Evolutionary conservation across 257 asterid genomes (phyloP), one percentile per base, ranked within the genome.

Genomic region (Ilex aquifolium): DNA sequence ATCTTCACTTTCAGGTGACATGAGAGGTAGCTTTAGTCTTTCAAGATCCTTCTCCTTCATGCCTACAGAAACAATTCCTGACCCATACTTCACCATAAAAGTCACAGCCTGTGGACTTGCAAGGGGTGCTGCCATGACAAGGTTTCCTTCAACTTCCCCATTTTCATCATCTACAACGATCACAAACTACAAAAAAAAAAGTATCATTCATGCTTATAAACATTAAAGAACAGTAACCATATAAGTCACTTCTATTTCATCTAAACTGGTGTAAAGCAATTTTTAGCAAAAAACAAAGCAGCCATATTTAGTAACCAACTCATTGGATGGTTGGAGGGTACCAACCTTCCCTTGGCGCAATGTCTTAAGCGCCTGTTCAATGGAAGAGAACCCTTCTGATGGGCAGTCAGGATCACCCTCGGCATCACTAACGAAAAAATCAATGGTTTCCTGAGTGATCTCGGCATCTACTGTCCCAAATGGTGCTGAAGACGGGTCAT

Each of bases 401-500:
- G 98, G 98, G 70, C 91, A 69, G 73, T 88, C 96, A 31, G 98
- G 98, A 72, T 91, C 96, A 17, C 91, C 96, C 46, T 91, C 87
- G 0, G 98, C 88, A 67, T 91, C 98, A 62, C 98, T 88, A 5
- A 84, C 94, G 57, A 88, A 91, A 86, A 91, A 91, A 81, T 81
- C 89, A 44, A 69, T 55, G 40, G 86, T 82, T 70, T 85, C 95
- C 6, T 77, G 88, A 30, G 89, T 82, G n/a, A 82, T 84, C 60
- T 84, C 90, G 32, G 86, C 94, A 67, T 83, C 79, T 16, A 78
- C 44, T 21, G 87, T 76, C 27, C 56, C 74, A 56, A 79, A 83
- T 12, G 70, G 63, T 13, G 59, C 44, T 9, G 82, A 57, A 31
- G 76, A 71, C 53, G 90, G 61, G 42, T 70, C 71, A 44, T 64